phyloP scores from a whole-genome alignment of 148 eudicot species.

The Rhododendron kiyosumense region DNA sequence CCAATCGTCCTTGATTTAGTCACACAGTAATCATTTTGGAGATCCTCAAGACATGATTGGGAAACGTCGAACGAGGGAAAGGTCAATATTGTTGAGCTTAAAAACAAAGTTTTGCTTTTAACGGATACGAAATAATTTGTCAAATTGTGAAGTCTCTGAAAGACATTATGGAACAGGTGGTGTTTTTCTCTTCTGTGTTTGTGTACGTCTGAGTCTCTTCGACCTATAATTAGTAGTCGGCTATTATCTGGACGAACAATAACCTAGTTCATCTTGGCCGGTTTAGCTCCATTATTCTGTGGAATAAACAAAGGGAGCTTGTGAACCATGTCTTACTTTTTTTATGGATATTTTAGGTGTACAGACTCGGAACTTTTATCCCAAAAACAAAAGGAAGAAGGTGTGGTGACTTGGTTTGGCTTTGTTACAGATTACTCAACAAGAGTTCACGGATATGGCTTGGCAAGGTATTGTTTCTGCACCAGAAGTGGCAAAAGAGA shows the following conservation, averaged over 20 bases:
- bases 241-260: neutral
- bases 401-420: neutral
- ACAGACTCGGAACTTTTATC: neutral
- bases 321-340: neutral
- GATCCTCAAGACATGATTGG: neutral
- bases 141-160: neutral
- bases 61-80: no score
- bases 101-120: neutral
- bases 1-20: neutral
- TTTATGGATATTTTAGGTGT: neutral
- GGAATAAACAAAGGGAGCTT: neutral
- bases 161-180: neutral
- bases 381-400: neutral
- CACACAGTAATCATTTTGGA: neutral
- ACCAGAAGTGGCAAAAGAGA: constrained; percentile 90
- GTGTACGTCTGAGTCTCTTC: neutral
- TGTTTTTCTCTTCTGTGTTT: neutral
- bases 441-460: constrained; percentile 94
- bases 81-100: neutral
- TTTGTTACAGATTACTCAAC: constrained; percentile 62
- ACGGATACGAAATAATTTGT: neutral
- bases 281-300: neutral
- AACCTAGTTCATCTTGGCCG: neutral
- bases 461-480: constrained; percentile 96
- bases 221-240: neutral